Evolutionary conservation across 768 basidiomycete genomes (phyloP), one percentile per base, ranked within the genome.

Genomic region (Obba rivulosa): DNA sequence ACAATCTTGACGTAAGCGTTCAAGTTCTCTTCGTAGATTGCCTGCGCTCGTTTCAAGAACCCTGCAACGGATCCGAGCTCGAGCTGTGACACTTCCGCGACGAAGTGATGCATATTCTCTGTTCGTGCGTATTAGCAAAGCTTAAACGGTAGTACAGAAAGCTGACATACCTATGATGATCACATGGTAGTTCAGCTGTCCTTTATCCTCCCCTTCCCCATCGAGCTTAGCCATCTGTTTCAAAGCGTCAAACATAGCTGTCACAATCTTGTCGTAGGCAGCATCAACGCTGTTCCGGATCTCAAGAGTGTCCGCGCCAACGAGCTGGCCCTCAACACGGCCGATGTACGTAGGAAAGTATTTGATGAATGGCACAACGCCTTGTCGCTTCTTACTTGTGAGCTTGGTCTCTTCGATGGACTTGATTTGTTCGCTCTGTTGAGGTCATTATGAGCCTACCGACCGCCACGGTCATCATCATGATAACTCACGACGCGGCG

Each of bases 91-190:
- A 87, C 82, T 60, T 95, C 93, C 0, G 85, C 80, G 34, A 92
- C 79, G 62, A 96, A 95, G 61, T 87, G 84, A 55, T 94, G 88
- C 93, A 95, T 96, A 62, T 98, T 98, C 67, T 96, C 95, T 98
- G 61, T 2, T 23, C 9, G 10, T 23, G 1, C 28, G 2, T 31
- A 34, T 42, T 11, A 43, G 17, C 10, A 16, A 20, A 4, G 7
- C 4, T 18, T 16, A 9, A 9, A 25, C 5, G 34, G 20, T 5
- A 16, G 7, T 20, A 21, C 37, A 39, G 22, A 52, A 37, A 17
- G 41, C 8, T 4, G 28, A 66, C 87, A 58, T 59, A 94, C 95
- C 95, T 48, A 97, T 87, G 51, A 98, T 74, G 59, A 95, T 86
- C 56, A 97, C 91, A 62, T 96, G 92, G 55, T 92, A 96, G 65